These are phyloP conservation scores for Podospora comata DNA, from an alignment of 495 filamentous ascomycete genomes.

Conservation along the genomic window DNA sequence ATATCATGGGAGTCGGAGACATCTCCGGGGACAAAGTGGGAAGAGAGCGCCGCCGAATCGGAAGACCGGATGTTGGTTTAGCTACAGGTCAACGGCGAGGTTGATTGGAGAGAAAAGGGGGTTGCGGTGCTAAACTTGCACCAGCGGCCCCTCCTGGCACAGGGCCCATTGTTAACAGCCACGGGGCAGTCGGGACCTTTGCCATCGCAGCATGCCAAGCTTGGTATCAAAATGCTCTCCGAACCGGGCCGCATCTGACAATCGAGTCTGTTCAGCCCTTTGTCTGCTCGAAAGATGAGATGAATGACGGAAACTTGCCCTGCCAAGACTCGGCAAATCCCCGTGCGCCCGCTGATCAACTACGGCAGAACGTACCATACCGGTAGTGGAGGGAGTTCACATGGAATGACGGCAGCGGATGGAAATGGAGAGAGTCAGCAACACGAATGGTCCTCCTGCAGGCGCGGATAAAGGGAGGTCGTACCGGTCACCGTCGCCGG, in stretches of 20 bases:
- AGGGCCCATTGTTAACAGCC: background rate
- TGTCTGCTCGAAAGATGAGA: background rate
- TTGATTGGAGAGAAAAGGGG: background rate
- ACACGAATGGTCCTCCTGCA: background rate
- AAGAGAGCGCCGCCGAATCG: background rate
- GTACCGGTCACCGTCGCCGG: background rate
- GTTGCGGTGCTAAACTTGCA: background rate
- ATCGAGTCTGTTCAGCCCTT: background rate
- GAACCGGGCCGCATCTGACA: background rate
- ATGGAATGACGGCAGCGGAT: background rate
- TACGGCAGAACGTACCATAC: too few relatives aligned
- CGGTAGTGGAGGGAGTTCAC: background rate
- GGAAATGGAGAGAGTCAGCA: background rate
- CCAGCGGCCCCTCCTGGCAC: background rate
- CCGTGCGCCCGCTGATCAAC: background rate
- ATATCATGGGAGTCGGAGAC: background rate
- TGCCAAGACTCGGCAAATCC: background rate
- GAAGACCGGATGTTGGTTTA: background rate
- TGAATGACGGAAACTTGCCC: background rate
- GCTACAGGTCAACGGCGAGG: background rate
- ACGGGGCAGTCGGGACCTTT: background rate
- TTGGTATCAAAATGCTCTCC: background rate
- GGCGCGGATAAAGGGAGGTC: background rate
- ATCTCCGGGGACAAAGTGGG: background rate
- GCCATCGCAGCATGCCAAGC: background rate